Evolutionary conservation across 2,329 filamentous ascomycete genomes (phyloP).

Genomic region (Cladophialophora carrionii): DNA sequence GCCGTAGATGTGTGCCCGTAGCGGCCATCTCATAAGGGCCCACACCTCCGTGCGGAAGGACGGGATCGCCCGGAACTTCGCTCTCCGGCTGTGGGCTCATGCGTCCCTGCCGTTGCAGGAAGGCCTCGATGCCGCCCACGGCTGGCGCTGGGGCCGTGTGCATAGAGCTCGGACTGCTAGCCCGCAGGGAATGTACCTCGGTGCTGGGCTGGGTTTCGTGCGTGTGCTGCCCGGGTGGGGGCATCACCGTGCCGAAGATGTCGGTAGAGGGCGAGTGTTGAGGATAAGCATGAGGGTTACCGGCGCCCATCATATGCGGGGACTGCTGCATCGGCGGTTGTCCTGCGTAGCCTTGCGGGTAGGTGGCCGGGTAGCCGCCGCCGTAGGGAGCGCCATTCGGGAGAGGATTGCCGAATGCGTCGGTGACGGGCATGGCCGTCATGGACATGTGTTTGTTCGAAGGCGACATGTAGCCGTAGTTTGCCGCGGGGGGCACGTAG

Average conservation of each 20-base stretch:
- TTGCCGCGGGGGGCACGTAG: constrained; percentile 12
- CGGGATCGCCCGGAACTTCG: constrained; percentile 8
- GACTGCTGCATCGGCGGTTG: constrained; percentile 9
- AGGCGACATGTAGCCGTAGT: constrained; percentile 24
- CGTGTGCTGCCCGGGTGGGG: not conserved
- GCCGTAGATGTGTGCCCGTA: constrained; percentile 5
- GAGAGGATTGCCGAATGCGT: constrained; percentile 24
- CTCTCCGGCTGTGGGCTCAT: constrained; percentile 24
- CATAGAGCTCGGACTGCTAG: constrained; percentile 22
- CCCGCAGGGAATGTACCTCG: constrained; percentile 11
- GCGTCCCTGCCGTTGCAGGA: constrained; percentile 21
- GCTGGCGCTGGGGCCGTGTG: not conserved
- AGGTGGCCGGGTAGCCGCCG: not conserved
- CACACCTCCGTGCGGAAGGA: not conserved
- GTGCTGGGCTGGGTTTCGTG: constrained; percentile 1
- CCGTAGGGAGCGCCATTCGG: constrained; percentile 5
- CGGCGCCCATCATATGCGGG: constrained; percentile 1
- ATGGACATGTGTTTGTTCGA: constrained; percentile 22
- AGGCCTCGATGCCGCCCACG: constrained; percentile 21
- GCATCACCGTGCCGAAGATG: constrained; percentile 13
- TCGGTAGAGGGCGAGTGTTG: constrained; percentile 13
- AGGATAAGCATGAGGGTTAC: not conserved
- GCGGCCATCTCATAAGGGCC: constrained; percentile 18
- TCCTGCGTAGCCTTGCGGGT: not conserved
- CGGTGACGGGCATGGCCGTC: constrained; percentile 16